These are phyloP conservation scores for Cystofilobasidium bisporidii DNA, from an alignment of 768 basidiomycete species.

Conservation along the genomic window DNA sequence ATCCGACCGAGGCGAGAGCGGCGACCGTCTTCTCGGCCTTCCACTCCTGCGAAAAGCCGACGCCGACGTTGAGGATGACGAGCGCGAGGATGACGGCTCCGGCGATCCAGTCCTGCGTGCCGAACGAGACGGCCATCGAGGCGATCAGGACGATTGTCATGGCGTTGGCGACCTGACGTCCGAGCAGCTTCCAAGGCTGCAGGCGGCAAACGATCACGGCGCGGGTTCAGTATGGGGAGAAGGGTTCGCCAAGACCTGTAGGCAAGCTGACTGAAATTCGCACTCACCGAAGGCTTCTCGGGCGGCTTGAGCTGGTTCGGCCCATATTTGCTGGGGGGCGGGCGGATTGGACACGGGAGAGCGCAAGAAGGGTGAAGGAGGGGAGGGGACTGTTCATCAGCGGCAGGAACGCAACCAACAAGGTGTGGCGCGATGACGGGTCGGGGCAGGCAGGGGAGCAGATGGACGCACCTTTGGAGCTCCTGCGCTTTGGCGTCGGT, in stretches of 20 bases:
- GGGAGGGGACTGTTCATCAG: too few relatives aligned
- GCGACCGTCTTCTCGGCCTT: conserved; percentile 43
- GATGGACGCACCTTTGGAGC: conserved; percentile 27
- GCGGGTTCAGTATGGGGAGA: conserved; percentile 6
- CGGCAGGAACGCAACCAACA: neutral
- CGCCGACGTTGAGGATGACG: conserved; percentile 38
- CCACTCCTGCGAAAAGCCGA: conserved; percentile 40
- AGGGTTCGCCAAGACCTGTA: conserved; percentile 29
- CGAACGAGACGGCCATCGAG: conserved; percentile 23
- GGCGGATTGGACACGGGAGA: neutral
- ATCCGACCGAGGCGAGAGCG: conserved; percentile 41
- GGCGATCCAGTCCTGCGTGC: conserved; percentile 29
- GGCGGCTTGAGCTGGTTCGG: conserved; percentile 39
- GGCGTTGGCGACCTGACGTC: conserved; percentile 42
- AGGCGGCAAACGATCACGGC: conserved; percentile 37
- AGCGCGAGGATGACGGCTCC: conserved; percentile 39
- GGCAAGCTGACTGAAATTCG: too few relatives aligned
- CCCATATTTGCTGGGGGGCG: conserved; percentile 31
- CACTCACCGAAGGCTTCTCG: conserved; percentile 30
- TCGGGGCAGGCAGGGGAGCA: neutral
- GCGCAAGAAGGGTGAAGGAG: too few relatives aligned
- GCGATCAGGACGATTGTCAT: conserved; percentile 35
- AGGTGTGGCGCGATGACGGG: neutral
- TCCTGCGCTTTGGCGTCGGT: conserved; percentile 33
- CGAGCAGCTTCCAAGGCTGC: conserved; percentile 29